Conservation (phyloP, 208 protist genomes). For the Naegleria lovaniensis region DNA sequence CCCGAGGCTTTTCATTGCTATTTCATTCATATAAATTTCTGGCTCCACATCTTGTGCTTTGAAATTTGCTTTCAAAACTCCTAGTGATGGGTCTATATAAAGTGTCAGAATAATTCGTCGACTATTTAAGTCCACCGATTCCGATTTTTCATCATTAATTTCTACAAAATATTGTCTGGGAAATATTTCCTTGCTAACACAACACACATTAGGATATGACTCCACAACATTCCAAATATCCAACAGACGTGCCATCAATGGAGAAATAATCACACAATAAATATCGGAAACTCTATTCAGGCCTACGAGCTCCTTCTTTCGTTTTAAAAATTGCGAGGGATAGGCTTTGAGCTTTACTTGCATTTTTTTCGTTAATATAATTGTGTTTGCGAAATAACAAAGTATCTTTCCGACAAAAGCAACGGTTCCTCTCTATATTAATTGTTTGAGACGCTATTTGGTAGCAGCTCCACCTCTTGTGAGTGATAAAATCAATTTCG, state of each 20-base stretch:
- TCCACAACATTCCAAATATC: not conserved
- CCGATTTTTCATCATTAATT: not conserved
- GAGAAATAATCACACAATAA: not conserved
- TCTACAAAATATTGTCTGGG: not conserved
- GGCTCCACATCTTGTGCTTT: not conserved
- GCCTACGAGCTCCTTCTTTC: not conserved
- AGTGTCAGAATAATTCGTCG: not conserved
- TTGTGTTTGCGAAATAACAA: too few relatives aligned
- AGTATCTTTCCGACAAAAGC: too few relatives aligned
- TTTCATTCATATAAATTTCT: not conserved
- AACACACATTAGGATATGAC: too few relatives aligned
- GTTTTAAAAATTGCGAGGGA: not conserved
- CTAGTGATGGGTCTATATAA: not conserved
- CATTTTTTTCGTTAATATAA: not conserved
- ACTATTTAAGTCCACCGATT: too few relatives aligned
- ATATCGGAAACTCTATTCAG: not conserved
- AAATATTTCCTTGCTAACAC: too few relatives aligned
- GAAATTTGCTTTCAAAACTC: not conserved
- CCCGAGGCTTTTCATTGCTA: not conserved
- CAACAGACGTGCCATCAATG: not conserved
- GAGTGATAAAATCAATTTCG: too few relatives aligned
- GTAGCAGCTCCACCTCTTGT: too few relatives aligned
- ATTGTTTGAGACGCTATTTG: too few relatives aligned
- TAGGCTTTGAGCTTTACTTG: not conserved
- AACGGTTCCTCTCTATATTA: too few relatives aligned